phyloP scores from a whole-genome alignment of 2,329 filamentous ascomycete species.

The Aspergillus versicolor region DNA sequence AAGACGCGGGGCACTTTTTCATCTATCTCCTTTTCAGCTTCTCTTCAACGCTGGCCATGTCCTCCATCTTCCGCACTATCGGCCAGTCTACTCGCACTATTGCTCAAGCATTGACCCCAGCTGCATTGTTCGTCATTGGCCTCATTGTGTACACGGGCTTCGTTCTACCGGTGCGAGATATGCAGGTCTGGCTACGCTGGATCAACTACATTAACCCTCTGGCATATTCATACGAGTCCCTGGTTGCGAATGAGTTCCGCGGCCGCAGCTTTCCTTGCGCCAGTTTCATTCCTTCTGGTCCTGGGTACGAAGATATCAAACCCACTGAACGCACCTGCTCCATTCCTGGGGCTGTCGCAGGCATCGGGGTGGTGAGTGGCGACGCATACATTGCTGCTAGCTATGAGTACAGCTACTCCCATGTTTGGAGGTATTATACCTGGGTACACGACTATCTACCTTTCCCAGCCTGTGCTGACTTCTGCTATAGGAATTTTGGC shows the following conservation, averaged over 20 bases:
- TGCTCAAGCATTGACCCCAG: constrained; percentile 54
- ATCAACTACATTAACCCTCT: constrained; percentile 76
- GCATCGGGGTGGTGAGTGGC: constrained; percentile 49
- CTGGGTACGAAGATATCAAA: constrained; percentile 33
- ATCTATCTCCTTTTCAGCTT: constrained; percentile 71
- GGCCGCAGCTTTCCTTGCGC: constrained; percentile 56
- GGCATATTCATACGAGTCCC: constrained; percentile 72
- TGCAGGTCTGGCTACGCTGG: constrained; percentile 77
- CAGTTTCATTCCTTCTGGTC: constrained; percentile 37
- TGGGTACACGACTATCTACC: no score
- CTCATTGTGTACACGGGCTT: constrained; percentile 49
- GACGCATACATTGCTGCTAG: constrained; percentile 55
- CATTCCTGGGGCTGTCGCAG: constrained; percentile 46
- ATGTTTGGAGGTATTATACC: constrained; percentile 55
- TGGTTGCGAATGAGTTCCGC: constrained; percentile 80
- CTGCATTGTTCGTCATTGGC: constrained; percentile 44
- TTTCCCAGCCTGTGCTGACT: no score
- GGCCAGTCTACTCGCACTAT: constrained; percentile 61
- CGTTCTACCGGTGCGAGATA: constrained; percentile 50
- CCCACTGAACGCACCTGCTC: constrained; percentile 51
- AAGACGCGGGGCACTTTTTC: constrained; percentile 76
- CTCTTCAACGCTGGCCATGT: constrained; percentile 77
- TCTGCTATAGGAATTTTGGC: constrained; percentile 54
- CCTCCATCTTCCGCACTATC: constrained; percentile 80
- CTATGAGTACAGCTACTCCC: constrained; percentile 56